Evolutionary conservation across 441 rosid species (phyloP).

Genomic region (Cnidoscolus chayamansa): DNA sequence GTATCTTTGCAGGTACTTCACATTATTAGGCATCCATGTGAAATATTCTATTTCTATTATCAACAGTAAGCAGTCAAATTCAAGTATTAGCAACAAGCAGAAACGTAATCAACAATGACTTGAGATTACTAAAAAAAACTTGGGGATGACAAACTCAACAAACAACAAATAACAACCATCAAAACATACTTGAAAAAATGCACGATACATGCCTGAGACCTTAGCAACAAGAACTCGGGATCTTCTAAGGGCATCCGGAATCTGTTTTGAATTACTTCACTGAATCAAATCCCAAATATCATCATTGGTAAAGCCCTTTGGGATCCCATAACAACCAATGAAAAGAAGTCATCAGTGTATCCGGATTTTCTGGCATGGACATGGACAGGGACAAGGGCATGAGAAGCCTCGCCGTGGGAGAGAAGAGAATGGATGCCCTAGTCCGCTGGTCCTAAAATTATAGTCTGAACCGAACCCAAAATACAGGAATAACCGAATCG

Average conservation of each 20-base stretch:
- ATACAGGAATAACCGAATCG: too few species aligned
- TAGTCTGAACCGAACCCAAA: too few species aligned
- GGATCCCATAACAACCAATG: constrained; percentile 63
- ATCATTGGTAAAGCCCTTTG: constrained; percentile 35
- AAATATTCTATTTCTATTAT: background rate
- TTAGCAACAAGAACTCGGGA: constrained; percentile 42
- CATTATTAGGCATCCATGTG: background rate
- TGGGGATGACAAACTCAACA: background rate
- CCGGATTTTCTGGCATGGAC: constrained; percentile 24
- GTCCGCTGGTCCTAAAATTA: too few species aligned
- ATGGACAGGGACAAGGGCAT: too few species aligned
- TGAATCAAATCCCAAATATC: constrained; percentile 60
- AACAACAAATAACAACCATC: background rate
- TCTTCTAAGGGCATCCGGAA: constrained; percentile 39
- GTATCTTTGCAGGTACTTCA: background rate
- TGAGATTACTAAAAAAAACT: background rate
- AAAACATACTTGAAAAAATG: background rate
- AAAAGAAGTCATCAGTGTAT: constrained; percentile 56
- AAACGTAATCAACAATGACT: background rate
- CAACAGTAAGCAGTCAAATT: background rate
- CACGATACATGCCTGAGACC: constrained; percentile 45
- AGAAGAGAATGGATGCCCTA: too few species aligned
- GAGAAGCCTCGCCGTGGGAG: too few species aligned
- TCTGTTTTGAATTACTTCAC: constrained; percentile 38
- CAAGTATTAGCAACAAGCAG: too few species aligned